These are phyloP conservation scores for Phaeolepiota aurea DNA, from an alignment of 768 basidiomycete species.

Conservation along the genomic window DNA sequence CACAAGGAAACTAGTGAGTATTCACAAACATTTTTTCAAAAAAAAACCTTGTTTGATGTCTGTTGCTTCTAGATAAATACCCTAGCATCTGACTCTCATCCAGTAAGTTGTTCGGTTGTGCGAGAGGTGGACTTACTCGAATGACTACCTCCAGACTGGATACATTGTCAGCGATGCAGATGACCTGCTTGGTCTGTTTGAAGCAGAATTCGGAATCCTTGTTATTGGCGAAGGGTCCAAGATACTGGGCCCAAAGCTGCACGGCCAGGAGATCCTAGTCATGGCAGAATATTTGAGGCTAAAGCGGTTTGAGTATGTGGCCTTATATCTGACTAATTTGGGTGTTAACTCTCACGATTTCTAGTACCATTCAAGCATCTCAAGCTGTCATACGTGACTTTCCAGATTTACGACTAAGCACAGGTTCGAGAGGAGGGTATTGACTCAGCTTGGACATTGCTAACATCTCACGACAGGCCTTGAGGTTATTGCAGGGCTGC, in stretches of 20 bases:
- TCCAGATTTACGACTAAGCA: conserved; percentile 57
- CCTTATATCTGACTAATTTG: not conserved
- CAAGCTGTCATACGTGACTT: conserved; percentile 63
- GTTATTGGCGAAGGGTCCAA: conserved; percentile 67
- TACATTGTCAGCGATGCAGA: conserved; percentile 78
- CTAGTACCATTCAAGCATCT: conserved; percentile 61
- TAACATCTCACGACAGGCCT: conserved; percentile 26
- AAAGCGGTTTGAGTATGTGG: conserved; percentile 57
- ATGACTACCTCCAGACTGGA: conserved; percentile 36
- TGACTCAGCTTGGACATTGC: not conserved
- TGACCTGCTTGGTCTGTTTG: conserved; percentile 70
- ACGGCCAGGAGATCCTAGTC: conserved; percentile 72
- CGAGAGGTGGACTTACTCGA: not conserved
- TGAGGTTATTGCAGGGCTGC: conserved; percentile 62
- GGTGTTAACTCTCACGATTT: not conserved
- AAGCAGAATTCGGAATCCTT: conserved; percentile 68
- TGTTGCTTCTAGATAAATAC: conserved; percentile 53
- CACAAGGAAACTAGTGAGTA: conserved; percentile 65
- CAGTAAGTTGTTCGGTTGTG: conserved; percentile 21
- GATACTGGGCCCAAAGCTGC: conserved; percentile 58
- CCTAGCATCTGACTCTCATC: conserved; percentile 55
- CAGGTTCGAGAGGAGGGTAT: conserved; percentile 19
- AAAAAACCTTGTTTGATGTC: conserved; percentile 1
- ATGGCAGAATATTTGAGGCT: conserved; percentile 74
- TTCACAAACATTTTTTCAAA: conserved; percentile 1